These are phyloP conservation scores for Claviceps africana DNA, from an alignment of 2,329 filamentous ascomycete genomes.

Conservation along the genomic window DNA sequence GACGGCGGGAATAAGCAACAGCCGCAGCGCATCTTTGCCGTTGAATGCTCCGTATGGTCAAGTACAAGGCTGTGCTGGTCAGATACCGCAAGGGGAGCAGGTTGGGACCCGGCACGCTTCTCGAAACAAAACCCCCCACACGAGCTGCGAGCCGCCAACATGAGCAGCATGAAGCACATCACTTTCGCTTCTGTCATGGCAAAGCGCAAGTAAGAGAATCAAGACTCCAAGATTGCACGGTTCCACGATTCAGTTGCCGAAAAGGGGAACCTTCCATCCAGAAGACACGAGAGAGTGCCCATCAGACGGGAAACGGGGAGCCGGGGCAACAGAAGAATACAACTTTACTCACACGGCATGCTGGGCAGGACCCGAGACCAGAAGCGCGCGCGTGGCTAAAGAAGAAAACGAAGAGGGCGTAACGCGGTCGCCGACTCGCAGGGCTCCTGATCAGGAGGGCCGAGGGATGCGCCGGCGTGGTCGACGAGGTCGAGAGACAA, in stretches of 20 bases:
- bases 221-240: background rate
- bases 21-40: background rate
- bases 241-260: background rate
- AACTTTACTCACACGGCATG: constrained; percentile 23
- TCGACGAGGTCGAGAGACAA: background rate
- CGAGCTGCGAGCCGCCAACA: background rate
- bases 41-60: constrained; percentile 1
- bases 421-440: constrained; percentile 1
- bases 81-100: background rate
- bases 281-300: background rate
- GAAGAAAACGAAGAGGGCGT: background rate
- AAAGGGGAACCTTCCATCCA: background rate
- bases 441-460: constrained; percentile 9
- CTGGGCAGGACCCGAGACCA: constrained; percentile 15
- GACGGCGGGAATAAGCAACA: background rate
- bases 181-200: background rate
- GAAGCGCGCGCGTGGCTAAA: constrained; percentile 10
- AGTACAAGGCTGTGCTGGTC: background rate
- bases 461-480: constrained; percentile 2
- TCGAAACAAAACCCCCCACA: background rate
- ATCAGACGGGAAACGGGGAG: constrained; percentile 4
- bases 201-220: background rate
- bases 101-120: background rate
- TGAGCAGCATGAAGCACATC: background rate
- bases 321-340: background rate